These are phyloP conservation scores for Botryotinia convoluta DNA, from an alignment of 2,329 filamentous ascomycete genomes.

Conservation along the genomic window DNA sequence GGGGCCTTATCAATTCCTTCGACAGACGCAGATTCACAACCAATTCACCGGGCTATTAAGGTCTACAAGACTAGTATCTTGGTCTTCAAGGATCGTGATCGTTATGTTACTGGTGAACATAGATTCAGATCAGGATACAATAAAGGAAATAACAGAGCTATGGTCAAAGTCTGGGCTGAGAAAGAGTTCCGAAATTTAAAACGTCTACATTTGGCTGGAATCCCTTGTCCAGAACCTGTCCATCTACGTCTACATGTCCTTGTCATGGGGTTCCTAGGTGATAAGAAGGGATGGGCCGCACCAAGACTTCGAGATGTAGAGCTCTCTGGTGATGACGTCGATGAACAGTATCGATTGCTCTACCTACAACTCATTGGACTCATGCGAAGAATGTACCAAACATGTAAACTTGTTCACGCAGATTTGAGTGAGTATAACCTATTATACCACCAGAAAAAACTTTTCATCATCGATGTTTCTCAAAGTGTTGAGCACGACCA, in stretches of 20 bases:
- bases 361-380: constrained; percentile 83
- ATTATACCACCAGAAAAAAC: constrained; percentile 75
- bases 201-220: constrained; percentile 77
- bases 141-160: constrained; percentile 91
- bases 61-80: constrained; percentile 98
- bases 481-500: constrained; percentile 98
- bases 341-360: constrained; percentile 70
- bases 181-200: constrained; percentile 96
- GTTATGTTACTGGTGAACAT: constrained; percentile 93
- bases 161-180: constrained; percentile 98
- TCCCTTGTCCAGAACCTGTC: constrained; percentile 86
- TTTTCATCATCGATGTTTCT: constrained; percentile 96
- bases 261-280: constrained; percentile 90
- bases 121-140: constrained; percentile 88
- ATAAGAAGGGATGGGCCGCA: constrained; percentile 81
- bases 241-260: constrained; percentile 90
- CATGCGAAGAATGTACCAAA: constrained; percentile 92
- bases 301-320: constrained; percentile 86
- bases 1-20: constrained; percentile 69
- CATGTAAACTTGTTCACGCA: constrained; percentile 87
- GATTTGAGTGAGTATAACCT: constrained; percentile 99
- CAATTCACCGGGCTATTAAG: constrained; percentile 84
- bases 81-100: constrained; percentile 95
- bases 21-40: constrained; percentile 49
- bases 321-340: constrained; percentile 64